Evolutionary conservation across 2,329 filamentous ascomycete genomes (phyloP).

Genomic region (Aspergillus ibericus): DNA sequence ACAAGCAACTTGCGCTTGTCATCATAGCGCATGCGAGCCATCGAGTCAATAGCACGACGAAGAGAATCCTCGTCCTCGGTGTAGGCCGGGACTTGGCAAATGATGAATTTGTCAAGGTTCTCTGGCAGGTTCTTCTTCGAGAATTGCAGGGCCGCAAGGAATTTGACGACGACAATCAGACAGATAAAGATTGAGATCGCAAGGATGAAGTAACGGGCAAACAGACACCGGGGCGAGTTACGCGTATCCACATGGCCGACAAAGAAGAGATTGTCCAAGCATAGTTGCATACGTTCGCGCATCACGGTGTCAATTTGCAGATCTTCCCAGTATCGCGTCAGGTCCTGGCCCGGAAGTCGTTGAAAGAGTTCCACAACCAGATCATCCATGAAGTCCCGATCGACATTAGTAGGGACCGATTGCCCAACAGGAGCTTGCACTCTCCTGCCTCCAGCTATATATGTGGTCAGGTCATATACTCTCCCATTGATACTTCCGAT

Average conservation of each 20-base stretch:
- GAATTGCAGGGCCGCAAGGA: slow-evolving; percentile 93
- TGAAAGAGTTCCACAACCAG: slow-evolving; percentile 76
- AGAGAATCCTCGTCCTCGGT: slow-evolving; percentile 98
- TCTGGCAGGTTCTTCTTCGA: slow-evolving; percentile 87
- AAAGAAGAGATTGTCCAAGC: slow-evolving; percentile 92
- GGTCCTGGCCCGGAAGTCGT: slow-evolving; percentile 70
- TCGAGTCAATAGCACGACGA: slow-evolving; percentile 93
- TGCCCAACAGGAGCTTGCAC: slow-evolving; percentile 59
- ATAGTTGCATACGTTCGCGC: slow-evolving; percentile 71
- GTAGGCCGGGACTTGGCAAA: slow-evolving; percentile 95
- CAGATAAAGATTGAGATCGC: slow-evolving; percentile 79
- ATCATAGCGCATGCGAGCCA: slow-evolving; percentile 92
- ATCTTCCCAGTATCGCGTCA: slow-evolving; percentile 78
- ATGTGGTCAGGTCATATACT: slow-evolving; percentile 88
- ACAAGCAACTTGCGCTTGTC: slow-evolving; percentile 98
- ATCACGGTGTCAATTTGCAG: slow-evolving; percentile 59
- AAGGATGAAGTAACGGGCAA: slow-evolving; percentile 85
- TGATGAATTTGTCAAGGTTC: slow-evolving; percentile 96
- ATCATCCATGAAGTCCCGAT: slow-evolving; percentile 78
- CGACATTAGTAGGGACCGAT: slow-evolving; percentile 48
- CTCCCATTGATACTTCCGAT: slow-evolving; percentile 77
- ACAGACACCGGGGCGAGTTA: slow-evolving; percentile 79
- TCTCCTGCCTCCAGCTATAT: slow-evolving; percentile 71
- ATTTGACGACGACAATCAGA: slow-evolving; percentile 88
- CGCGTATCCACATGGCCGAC: slow-evolving; percentile 88